Evolutionary conservation across 768 basidiomycete genomes (phyloP), one percentile per base, ranked within the genome.

Genomic region (Rhizopogon salebrosus): DNA sequence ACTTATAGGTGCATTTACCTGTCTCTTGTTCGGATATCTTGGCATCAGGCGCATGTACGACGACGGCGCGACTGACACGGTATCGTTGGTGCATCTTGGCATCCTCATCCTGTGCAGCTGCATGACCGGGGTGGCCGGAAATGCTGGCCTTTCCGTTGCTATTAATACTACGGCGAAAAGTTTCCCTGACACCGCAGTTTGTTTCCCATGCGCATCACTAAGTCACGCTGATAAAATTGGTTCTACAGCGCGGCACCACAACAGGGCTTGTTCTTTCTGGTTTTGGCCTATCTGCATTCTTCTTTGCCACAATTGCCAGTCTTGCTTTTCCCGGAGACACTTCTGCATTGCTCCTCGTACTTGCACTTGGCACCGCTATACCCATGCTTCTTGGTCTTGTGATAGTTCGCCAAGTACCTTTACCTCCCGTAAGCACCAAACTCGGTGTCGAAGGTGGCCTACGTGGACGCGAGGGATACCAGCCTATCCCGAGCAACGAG

Each of bases 211-310:
- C n/a, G 16, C 31, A 41, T 18, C 16, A 16, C 3, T 14, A 22
- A 16, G 24, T 16, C 20, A 23, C 51, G 9, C 46, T 51, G 46
- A 16, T 14, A 9, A 31, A 45, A 35, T 53, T 50, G 4, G 18
- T 22, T 39, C 26, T 46, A 24, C 42, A 91, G 87, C 78, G 92
- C 18, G 92, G 85, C 10, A 83, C 83, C 0, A 80, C 83, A 8
- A 90, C 87, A 0, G 86, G 87, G 2, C 64, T 92, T 8, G 92
- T 94, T 31, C 69, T 93, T 18, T 90, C 91, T 0, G 93, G 91
- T 29, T 93, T 91, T 57, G 93, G 94, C 0, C 80, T 98, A 14
- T 93, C 91, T 0, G 94, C 94, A 0, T 95, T 95, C 74, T 75
- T 89, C 56, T 97, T 95, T 70, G 89, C 90, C 11, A 78, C 83